These are phyloP conservation scores for Simmondsia chinensis DNA, from an alignment of 148 eudicot genomes.

Conservation along the genomic window DNA sequence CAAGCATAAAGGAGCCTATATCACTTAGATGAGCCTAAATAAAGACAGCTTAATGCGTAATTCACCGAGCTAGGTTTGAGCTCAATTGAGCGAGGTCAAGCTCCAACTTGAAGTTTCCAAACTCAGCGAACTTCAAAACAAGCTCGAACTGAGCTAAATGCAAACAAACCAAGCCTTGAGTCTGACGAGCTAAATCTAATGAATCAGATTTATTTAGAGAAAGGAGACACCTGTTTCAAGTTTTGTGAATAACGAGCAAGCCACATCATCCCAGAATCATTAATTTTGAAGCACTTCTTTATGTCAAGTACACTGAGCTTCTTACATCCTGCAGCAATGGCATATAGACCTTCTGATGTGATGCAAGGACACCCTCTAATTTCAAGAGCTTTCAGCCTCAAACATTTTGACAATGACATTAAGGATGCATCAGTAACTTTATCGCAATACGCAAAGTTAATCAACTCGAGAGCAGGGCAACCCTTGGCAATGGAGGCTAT, in stretches of 20 bases:
- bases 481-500: conserved; percentile 52
- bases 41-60: no score
- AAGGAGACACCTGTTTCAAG: conserved; percentile 49
- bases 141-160: no score
- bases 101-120: no score
- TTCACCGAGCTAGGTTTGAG: no score
- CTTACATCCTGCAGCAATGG: conserved; percentile 67
- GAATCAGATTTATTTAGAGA: no score
- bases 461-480: conserved; percentile 48
- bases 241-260: conserved; percentile 61
- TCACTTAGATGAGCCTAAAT: no score
- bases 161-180: no score
- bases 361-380: conserved; percentile 62
- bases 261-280: conserved; percentile 65
- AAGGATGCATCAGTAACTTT: conserved; percentile 46
- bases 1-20: no score
- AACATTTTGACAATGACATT: conserved; percentile 51
- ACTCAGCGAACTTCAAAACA: no score
- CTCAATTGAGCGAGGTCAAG: no score
- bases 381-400: conserved; percentile 50
- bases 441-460: conserved; percentile 59
- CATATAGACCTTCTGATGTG: conserved; percentile 57
- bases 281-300: conserved; percentile 55
- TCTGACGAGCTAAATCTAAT: no score
- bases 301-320: conserved; percentile 58